These are phyloP conservation scores for Hyphopichia buzzinii DNA, from an alignment of 1,139 yeast species.

Conservation along the genomic window DNA sequence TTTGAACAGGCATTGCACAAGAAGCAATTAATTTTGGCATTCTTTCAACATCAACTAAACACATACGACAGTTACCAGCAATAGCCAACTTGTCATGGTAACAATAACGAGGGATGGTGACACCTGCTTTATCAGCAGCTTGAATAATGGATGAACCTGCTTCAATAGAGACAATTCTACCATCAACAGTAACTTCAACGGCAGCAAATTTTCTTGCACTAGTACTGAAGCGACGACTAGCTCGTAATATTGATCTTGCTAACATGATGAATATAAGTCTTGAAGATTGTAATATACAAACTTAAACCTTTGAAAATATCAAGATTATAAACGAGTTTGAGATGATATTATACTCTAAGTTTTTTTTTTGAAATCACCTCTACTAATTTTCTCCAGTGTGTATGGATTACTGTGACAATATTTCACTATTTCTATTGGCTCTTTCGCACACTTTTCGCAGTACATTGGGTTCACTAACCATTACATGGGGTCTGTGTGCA, in stretches of 20 bases:
- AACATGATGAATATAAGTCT: constrained; percentile 9
- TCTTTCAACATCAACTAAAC: constrained; percentile 85
- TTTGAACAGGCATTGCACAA: constrained; percentile 88
- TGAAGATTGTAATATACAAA: constrained; percentile 1
- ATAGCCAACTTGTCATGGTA: constrained; percentile 88
- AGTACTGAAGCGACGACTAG: constrained; percentile 29
- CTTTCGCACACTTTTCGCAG: background rate
- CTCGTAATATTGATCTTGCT: constrained; percentile 24
- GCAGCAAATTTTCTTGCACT: constrained; percentile 44
- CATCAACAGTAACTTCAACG: constrained; percentile 77
- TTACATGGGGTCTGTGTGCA: constrained; percentile 1
- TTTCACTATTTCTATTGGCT: constrained; percentile 1
- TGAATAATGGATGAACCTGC: constrained; percentile 88
- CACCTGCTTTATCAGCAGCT: constrained; percentile 92
- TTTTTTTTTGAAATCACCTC: background rate
- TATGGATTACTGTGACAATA: background rate
- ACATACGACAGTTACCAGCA: constrained; percentile 97
- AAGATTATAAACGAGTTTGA: no score
- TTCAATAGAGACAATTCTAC: constrained; percentile 72
- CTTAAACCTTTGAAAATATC: background rate
- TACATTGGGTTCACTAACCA: constrained; percentile 3
- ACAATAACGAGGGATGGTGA: constrained; percentile 83
- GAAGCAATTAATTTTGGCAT: constrained; percentile 91
- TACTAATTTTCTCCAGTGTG: background rate
- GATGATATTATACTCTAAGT: background rate